phyloP scores from a whole-genome alignment of 2,329 filamentous ascomycete species.

The Paecilomyces sp. region DNA sequence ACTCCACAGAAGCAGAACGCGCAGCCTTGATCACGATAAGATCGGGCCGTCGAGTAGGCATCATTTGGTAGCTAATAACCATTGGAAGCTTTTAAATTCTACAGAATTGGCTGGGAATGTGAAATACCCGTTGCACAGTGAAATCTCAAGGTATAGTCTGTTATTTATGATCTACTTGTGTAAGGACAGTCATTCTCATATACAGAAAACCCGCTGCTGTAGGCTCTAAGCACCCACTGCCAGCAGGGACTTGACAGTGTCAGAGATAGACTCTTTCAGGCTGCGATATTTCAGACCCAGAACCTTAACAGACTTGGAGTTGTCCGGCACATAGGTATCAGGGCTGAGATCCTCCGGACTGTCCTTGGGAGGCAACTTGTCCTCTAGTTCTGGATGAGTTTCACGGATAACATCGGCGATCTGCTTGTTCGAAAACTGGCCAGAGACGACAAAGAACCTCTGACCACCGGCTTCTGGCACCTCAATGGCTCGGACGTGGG shows the following conservation, averaged over 20 bases:
- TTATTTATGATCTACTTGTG: no score
- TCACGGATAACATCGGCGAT: slow-evolving; percentile 36
- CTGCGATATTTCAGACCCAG: slow-evolving; percentile 33
- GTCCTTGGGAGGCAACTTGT: slow-evolving; percentile 33
- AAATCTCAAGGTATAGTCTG: no score
- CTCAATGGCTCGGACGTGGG: slow-evolving; percentile 42
- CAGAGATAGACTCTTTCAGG: slow-evolving; percentile 31
- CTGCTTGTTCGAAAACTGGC: slow-evolving; percentile 35
- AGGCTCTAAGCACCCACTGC: slow-evolving; percentile 22
- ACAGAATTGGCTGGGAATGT: background rate
- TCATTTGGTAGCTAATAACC: background rate
- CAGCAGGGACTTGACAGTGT: slow-evolving; percentile 29
- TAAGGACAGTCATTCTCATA: background rate
- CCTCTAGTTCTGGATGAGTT: slow-evolving; percentile 33
- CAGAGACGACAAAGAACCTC: slow-evolving; percentile 38
- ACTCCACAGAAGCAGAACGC: slow-evolving; percentile 7
- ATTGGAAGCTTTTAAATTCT: background rate
- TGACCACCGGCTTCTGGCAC: slow-evolving; percentile 38
- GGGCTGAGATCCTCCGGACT: slow-evolving; percentile 21
- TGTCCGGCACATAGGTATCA: slow-evolving; percentile 28
- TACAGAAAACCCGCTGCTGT: background rate
- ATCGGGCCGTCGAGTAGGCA: background rate
- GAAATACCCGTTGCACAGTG: background rate
- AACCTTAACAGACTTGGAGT: slow-evolving; percentile 32
- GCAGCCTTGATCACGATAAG: slow-evolving; percentile 5